phyloP scores from a whole-genome alignment of 2,329 filamentous ascomycete species.

The Parasarocladium wereldwijsianum region DNA sequence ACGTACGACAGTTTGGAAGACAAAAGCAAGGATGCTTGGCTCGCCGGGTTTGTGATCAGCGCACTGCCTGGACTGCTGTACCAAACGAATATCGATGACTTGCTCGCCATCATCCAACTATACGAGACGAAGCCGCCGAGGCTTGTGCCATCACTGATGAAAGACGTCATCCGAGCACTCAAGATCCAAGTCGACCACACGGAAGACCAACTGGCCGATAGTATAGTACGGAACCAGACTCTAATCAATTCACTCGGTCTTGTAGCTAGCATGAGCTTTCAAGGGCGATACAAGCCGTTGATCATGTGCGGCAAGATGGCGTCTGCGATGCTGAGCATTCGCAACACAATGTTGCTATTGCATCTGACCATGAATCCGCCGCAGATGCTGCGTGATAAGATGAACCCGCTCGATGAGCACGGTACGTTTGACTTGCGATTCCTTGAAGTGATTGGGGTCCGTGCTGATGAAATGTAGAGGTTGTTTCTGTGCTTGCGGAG shows the following conservation, averaged over 20 bases:
- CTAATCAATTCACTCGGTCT: constrained; percentile 67
- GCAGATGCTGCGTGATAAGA: constrained; percentile 36
- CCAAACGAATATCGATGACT: constrained; percentile 48
- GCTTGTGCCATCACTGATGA: no score
- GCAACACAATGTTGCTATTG: constrained; percentile 53
- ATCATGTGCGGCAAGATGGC: constrained; percentile 59
- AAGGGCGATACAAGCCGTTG: constrained; percentile 44
- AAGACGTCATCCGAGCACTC: constrained; percentile 55
- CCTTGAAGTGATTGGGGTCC: background rate
- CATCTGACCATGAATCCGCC: constrained; percentile 47
- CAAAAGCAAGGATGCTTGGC: constrained; percentile 23
- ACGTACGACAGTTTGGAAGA: constrained; percentile 30
- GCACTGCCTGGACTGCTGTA: constrained; percentile 29
- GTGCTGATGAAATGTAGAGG: constrained; percentile 30
- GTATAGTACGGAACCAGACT: constrained; percentile 55
- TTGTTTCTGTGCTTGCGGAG: constrained; percentile 57
- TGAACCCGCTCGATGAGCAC: constrained; percentile 47
- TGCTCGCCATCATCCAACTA: constrained; percentile 52
- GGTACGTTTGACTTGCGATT: constrained; percentile 13
- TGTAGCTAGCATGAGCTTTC: constrained; percentile 64
- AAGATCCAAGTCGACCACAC: constrained; percentile 71
- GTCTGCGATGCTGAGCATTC: constrained; percentile 59
- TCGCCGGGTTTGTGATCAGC: constrained; percentile 45
- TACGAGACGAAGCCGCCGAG: constrained; percentile 12
- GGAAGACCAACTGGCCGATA: constrained; percentile 55